Evolutionary conservation across 2,329 filamentous ascomycete species (phyloP).

Genomic region (Aspergillus phoenicis): DNA sequence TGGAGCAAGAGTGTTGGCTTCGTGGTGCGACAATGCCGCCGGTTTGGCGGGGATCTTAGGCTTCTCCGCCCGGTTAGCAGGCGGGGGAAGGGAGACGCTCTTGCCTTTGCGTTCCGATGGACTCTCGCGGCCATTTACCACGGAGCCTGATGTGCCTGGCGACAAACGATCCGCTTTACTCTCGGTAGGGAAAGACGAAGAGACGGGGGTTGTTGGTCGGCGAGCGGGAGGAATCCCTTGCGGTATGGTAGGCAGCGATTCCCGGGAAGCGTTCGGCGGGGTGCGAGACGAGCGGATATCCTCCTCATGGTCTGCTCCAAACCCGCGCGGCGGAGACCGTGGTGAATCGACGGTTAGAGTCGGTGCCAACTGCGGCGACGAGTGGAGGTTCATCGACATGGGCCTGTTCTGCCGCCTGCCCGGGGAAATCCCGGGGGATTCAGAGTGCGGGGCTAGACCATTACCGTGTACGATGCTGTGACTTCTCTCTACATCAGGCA

Average conservation of each 20-base stretch:
- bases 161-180: constrained; percentile 25
- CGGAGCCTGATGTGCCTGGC: constrained; percentile 19
- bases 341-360: constrained; percentile 49
- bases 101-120: constrained; percentile 37
- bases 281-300: constrained; percentile 54
- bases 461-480: constrained; percentile 27
- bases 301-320: constrained; percentile 59
- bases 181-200: constrained; percentile 25
- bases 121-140: constrained; percentile 20
- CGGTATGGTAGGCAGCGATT: constrained; percentile 29
- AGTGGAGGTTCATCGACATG: constrained; percentile 47
- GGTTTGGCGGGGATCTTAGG: constrained; percentile 63
- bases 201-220: constrained; percentile 38
- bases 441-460: constrained; percentile 30
- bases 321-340: constrained; percentile 42
- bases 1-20: constrained; percentile 32
- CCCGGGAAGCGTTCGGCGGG: constrained; percentile 28
- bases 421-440: constrained; percentile 59
- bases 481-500: constrained; percentile 25
- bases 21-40: constrained; percentile 35
- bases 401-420: constrained; percentile 60
- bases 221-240: constrained; percentile 13
- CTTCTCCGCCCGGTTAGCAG: constrained; percentile 79
- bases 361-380: constrained; percentile 46
- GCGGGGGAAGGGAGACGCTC: constrained; percentile 62